These are phyloP conservation scores for Jatropha curcas DNA, from an alignment of 345 rosid genomes.

Conservation along the genomic window DNA sequence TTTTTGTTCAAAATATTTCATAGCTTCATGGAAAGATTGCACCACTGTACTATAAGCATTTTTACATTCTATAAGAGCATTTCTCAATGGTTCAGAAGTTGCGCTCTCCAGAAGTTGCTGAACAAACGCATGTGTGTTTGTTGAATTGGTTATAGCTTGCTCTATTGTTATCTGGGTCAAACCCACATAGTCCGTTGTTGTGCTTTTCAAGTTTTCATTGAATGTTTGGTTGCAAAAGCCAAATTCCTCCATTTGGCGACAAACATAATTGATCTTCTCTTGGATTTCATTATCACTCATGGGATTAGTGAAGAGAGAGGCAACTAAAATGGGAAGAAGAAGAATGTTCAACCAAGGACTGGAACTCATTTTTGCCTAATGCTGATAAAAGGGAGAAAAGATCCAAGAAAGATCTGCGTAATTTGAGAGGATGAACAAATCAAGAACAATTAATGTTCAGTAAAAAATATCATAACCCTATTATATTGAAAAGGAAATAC, in stretches of 20 bases:
- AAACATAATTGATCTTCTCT: not conserved
- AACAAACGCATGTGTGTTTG: not conserved
- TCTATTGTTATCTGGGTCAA: not conserved
- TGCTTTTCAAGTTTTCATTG: not conserved
- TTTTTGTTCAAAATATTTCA: not conserved
- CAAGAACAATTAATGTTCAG: too few species aligned
- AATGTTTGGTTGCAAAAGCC: conserved; percentile 6
- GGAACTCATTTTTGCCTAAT: too few species aligned
- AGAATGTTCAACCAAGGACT: too few species aligned
- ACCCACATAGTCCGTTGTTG: not conserved
- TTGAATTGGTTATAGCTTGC: not conserved
- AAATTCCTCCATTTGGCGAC: conserved; percentile 5
- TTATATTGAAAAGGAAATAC: too few species aligned
- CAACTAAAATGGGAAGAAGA: too few species aligned
- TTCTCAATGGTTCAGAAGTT: not conserved
- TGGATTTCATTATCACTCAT: not conserved
- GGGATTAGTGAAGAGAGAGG: not conserved
- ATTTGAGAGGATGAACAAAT: too few species aligned
- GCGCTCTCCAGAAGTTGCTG: not conserved
- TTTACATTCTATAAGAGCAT: not conserved
- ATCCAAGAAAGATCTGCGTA: too few species aligned
- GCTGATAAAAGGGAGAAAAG: too few species aligned
- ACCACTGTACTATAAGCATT: not conserved
- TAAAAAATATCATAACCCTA: too few species aligned
- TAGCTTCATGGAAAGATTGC: not conserved